These are phyloP conservation scores for Lyophyllum shimeji DNA, from an alignment of 768 basidiomycete genomes.

Conservation along the genomic window DNA sequence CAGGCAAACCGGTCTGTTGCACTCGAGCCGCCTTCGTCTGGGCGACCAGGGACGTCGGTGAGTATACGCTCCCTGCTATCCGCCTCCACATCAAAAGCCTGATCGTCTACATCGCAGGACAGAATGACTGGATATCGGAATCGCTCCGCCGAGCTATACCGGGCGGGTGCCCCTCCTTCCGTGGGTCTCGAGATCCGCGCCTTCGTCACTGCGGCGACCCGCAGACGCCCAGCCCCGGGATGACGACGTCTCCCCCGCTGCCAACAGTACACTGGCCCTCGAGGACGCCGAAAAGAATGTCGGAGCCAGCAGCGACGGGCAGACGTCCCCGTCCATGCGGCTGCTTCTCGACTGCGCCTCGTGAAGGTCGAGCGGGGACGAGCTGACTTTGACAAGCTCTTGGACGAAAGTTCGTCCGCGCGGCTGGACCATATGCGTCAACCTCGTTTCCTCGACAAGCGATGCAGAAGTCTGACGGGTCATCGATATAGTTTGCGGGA, in stretches of 20 bases:
- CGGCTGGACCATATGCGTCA: constrained; percentile 44
- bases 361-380: constrained; percentile 32
- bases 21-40: constrained; percentile 35
- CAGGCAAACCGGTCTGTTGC: neutral
- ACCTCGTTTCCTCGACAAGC: constrained; percentile 2
- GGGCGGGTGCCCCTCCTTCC: neutral
- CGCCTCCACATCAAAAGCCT: neutral
- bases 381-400: constrained; percentile 37
- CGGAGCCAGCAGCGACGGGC: neutral
- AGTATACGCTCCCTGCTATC: neutral
- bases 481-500: constrained; percentile 57
- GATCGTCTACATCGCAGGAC: constrained; percentile 9
- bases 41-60: constrained; percentile 39
- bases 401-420: constrained; percentile 35
- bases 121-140: neutral
- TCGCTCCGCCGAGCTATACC: neutral
- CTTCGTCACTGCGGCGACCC: neutral
- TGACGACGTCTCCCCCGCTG: neutral
- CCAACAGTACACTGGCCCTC: neutral
- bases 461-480: neutral
- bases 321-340: neutral
- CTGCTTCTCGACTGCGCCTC: neutral
- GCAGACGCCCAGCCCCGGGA: constrained; percentile 1
- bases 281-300: constrained; percentile 11
- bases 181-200: neutral